Evolutionary conservation across 2,329 filamentous ascomycete species (phyloP), one percentile per base, ranked within the genome.

Genomic region (Alternaria sp.): DNA sequence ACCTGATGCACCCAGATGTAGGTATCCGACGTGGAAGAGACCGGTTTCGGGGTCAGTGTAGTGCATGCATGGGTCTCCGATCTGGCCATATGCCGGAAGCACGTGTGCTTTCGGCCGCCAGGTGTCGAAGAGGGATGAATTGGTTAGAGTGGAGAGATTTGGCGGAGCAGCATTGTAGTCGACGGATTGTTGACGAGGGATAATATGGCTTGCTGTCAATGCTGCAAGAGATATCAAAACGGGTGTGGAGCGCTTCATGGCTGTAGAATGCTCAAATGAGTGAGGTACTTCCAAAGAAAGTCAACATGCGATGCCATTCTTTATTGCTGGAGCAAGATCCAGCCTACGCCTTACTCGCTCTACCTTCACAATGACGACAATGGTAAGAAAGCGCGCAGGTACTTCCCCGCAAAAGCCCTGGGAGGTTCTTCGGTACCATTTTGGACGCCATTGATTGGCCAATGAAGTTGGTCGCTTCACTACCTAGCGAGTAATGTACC

Each of bases 1-100:
- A 21, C 66, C 62, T 1, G 65, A 67, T 42, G 64, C 61, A 5
- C 66, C 79, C 17, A 77, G 76, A 48, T 78, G 75, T n/a, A 82
- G 73, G 62, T 76, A 82, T 28, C 78, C 80, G 34, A 82, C 74
- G 24, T 82, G 80, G 60, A 81, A 81, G 24, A 80, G 70, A 1
- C 79, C 77, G 2, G 80, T 81, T 24, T 72, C 66, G 2, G 80
- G 78, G 54, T 82, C 79, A 3, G 78, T 80, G 64, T 80, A 81
- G 58, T 81, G 80, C 76, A 79, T 80, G 56, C 79, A 80, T 10
- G 79, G 79, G 55, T 81, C 80, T 34, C 78, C 80, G 40, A 80
- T 78, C 45, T 79, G 73, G 6, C 79, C 78, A 37, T 67, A 72
- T 0, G 75, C 71, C 4, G 80, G 79, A 1, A 80, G 72, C 1